phyloP scores from a whole-genome alignment of 352 stramenopile genomes.

The Phytophthora tubulina region DNA sequence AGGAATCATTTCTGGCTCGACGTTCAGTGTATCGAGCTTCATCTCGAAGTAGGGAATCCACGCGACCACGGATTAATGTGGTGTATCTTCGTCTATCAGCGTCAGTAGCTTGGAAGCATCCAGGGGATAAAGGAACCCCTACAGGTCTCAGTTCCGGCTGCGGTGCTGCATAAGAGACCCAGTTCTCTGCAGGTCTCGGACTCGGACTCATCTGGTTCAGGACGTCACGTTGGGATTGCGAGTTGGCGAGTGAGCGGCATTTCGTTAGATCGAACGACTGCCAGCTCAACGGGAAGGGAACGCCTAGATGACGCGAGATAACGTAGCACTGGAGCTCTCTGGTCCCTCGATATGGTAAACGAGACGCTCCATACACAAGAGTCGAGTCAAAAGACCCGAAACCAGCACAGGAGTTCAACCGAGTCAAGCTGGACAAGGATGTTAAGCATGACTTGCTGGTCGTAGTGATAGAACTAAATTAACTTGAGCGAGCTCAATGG shows the following conservation, averaged over 20 bases:
- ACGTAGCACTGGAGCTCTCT: slow-evolving; percentile 20
- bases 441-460: background rate
- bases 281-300: slow-evolving; percentile 12
- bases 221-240: slow-evolving; percentile 2
- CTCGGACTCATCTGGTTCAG: slow-evolving; percentile 13
- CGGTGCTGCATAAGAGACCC: background rate
- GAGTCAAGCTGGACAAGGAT: slow-evolving; percentile 4
- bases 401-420: background rate
- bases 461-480: too few relatives aligned
- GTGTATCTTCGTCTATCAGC: slow-evolving; percentile 46
- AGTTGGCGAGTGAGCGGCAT: slow-evolving; percentile 19
- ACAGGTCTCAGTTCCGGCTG: slow-evolving; percentile 22
- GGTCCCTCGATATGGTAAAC: slow-evolving; percentile 15
- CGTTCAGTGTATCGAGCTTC: slow-evolving; percentile 33
- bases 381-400: slow-evolving; percentile 7
- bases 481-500: too few relatives aligned
- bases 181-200: slow-evolving; percentile 10
- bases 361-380: slow-evolving; percentile 8
- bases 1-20: slow-evolving; percentile 33
- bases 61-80: slow-evolving; percentile 39
- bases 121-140: slow-evolving; percentile 40
- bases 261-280: background rate
- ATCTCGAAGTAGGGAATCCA: slow-evolving; percentile 46
- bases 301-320: slow-evolving; percentile 34
- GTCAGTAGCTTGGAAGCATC: slow-evolving; percentile 42